A percentile compares a stretch with the other conserved stretches of the same genome.
Evolutionary conservation across 441 rosid genomes (phyloP).

Genomic region (Populus hybrid): DNA sequence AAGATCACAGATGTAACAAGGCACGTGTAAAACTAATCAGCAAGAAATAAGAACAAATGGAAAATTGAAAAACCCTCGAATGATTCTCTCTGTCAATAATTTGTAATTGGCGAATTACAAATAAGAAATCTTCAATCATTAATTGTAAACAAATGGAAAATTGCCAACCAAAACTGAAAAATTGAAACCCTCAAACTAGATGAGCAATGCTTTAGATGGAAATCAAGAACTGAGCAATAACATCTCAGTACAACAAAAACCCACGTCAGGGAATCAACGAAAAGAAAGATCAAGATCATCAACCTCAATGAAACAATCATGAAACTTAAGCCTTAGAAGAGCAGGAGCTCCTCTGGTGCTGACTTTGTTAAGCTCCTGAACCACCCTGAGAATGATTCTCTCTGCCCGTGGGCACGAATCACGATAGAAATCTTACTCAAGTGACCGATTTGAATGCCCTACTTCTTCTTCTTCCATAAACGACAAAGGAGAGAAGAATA

Average conservation of each 20-base stretch:
- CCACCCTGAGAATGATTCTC: conserved; percentile 42
- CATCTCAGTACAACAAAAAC: neutral
- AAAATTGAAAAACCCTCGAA: too few species aligned
- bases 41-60: too few species aligned
- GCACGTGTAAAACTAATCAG: too few species aligned
- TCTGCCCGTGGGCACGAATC: conserved; percentile 75
- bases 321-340: conserved; percentile 81
- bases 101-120: too few species aligned
- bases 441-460: conserved; percentile 21
- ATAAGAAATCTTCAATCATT: too few species aligned
- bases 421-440: conserved; percentile 59
- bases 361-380: conserved; percentile 43
- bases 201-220: too few species aligned
- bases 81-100: too few species aligned
- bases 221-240: too few species aligned
- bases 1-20: too few species aligned
- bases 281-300: neutral
- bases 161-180: too few species aligned
- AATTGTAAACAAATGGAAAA: too few species aligned
- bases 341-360: conserved; percentile 61
- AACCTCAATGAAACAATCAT: conserved; percentile 90
- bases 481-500: conserved; percentile 23
- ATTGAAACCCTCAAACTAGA: neutral
- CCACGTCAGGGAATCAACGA: neutral
- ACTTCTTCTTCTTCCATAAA: conserved; percentile 6